These are phyloP conservation scores for Chiua virens DNA, from an alignment of 768 basidiomycete genomes.

Conservation along the genomic window DNA sequence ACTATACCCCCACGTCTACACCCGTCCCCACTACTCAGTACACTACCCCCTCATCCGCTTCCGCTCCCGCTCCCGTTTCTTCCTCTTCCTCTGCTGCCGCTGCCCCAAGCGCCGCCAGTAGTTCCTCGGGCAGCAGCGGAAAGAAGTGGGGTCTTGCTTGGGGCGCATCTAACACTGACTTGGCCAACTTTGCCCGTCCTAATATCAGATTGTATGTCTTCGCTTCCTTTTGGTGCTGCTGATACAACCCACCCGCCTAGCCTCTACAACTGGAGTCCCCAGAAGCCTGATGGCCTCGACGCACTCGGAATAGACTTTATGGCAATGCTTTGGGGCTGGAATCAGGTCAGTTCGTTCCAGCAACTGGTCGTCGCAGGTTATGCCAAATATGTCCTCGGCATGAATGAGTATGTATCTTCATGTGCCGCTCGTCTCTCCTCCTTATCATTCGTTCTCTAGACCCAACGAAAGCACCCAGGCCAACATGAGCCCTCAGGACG, in stretches of 20 bases:
- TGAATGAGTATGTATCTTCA: constrained; percentile 66
- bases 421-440: not conserved
- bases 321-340: constrained; percentile 70
- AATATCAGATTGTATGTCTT: constrained; percentile 43
- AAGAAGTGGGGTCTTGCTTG: constrained; percentile 58
- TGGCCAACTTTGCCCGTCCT: constrained; percentile 46
- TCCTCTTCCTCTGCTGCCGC: constrained; percentile 18
- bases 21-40: constrained; percentile 3
- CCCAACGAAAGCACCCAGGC: constrained; percentile 66
- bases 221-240: not conserved
- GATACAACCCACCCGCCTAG: constrained; percentile 21
- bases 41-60: not conserved
- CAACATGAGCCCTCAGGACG: constrained; percentile 52
- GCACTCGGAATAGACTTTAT: constrained; percentile 44
- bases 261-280: constrained; percentile 67
- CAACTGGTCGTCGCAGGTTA: constrained; percentile 47
- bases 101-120: constrained; percentile 14
- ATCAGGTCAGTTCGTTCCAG: constrained; percentile 43
- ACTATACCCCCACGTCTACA: constrained; percentile 14
- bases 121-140: not conserved
- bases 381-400: constrained; percentile 50
- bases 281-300: constrained; percentile 35
- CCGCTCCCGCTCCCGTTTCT: constrained; percentile 1
- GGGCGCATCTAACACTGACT: constrained; percentile 18
- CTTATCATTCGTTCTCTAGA: constrained; percentile 38